These are phyloP conservation scores for Pestalotiopsis sp. DNA, from an alignment of 2,329 filamentous ascomycete genomes.

Conservation along the genomic window DNA sequence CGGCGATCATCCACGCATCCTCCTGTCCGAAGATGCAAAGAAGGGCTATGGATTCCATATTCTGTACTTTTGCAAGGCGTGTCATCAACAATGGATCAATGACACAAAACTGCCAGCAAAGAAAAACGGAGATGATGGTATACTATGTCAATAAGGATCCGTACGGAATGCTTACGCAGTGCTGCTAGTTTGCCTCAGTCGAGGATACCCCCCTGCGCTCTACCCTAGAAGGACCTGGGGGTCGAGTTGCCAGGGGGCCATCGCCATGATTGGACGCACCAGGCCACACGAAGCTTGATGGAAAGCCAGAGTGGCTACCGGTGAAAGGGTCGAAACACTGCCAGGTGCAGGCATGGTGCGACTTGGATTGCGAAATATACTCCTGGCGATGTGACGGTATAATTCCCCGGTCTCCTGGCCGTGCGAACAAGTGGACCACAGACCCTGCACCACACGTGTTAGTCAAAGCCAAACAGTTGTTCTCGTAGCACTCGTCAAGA, in stretches of 20 bases:
- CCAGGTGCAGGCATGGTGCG: constrained; percentile 1
- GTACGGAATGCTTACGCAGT: neutral
- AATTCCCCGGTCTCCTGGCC: constrained; percentile 2
- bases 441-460: constrained; percentile 3
- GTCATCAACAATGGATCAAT: constrained; percentile 2
- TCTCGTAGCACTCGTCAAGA: neutral
- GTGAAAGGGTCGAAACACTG: constrained; percentile 6
- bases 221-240: neutral
- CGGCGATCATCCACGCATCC: constrained; percentile 4
- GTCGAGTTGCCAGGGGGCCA: neutral
- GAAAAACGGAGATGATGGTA: neutral
- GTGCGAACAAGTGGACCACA: constrained; percentile 1
- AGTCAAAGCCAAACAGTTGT: neutral
- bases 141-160: neutral
- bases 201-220: neutral
- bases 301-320: neutral
- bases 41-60: neutral
- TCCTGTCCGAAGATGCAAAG: neutral
- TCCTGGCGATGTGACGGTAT: neutral
- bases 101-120: neutral
- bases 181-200: neutral
- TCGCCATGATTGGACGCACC: neutral
- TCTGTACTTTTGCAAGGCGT: neutral
- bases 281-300: neutral
- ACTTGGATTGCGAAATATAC: neutral